These are phyloP conservation scores for Hypoxylon sp. DNA, from an alignment of 2,329 filamentous ascomycete species.

Conservation along the genomic window DNA sequence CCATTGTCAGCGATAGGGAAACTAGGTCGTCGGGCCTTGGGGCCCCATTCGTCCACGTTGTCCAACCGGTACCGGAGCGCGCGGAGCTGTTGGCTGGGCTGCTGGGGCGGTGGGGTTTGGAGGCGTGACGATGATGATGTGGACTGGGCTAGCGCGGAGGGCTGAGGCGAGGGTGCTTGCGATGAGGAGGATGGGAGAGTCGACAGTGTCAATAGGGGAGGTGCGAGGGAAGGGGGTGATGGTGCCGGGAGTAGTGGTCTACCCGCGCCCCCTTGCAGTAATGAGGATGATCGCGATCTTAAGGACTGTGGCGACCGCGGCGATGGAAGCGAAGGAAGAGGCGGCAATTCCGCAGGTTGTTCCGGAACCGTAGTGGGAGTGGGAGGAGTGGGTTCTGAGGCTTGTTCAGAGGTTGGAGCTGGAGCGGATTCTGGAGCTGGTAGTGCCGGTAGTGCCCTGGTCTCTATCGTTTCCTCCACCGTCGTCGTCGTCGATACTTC, in stretches of 20 bases:
- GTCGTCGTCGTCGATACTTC: conserved; percentile 5
- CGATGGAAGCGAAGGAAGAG: background rate
- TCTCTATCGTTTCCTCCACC: conserved; percentile 2
- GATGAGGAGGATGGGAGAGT: background rate
- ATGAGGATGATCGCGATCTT: background rate
- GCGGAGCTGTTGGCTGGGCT: conserved; percentile 19
- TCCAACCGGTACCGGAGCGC: conserved; percentile 41
- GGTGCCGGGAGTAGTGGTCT: background rate
- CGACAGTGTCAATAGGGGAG: background rate
- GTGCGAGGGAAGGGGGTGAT: background rate
- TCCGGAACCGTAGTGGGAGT: background rate
- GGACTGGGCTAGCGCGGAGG: background rate
- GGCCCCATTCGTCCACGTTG: conserved; percentile 11
- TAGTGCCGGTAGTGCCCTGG: background rate
- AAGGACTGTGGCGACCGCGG: conserved; percentile 1
- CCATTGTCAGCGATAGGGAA: background rate
- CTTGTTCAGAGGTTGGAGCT: background rate
- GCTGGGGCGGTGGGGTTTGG: conserved; percentile 1
- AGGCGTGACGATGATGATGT: background rate
- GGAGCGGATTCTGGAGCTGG: background rate
- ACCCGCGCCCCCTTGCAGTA: background rate
- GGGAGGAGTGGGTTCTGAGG: background rate
- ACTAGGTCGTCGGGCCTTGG: background rate
- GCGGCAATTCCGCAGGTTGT: background rate
- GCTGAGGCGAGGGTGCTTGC: background rate